Evolutionary conservation across 306 rosid genomes (phyloP).

Genomic region (Biancaea sappan): DNA sequence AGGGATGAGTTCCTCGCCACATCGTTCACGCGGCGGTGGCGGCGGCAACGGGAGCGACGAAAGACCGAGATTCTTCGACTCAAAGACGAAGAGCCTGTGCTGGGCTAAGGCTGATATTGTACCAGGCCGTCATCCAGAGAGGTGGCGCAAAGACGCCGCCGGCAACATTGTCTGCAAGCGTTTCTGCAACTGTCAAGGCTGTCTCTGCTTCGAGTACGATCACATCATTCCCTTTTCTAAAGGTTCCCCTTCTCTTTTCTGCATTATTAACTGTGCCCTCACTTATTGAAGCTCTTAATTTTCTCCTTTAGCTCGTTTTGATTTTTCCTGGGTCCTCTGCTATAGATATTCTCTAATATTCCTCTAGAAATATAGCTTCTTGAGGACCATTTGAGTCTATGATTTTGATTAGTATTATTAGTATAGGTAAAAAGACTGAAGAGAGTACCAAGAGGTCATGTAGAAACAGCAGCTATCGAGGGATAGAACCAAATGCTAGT

Average conservation of each 20-base stretch:
- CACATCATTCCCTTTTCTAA: constrained; percentile 88
- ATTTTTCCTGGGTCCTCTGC: neutral
- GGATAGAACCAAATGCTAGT: constrained; percentile 3
- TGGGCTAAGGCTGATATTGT: constrained; percentile 74
- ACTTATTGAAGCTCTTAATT: neutral
- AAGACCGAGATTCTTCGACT: constrained; percentile 70
- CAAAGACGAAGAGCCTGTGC: constrained; percentile 62
- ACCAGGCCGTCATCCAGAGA: constrained; percentile 88
- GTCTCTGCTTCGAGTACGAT: constrained; percentile 95
- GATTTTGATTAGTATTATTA: neutral
- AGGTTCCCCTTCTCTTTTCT: constrained; percentile 45
- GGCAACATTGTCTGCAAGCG: constrained; percentile 92
- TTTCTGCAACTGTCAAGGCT: constrained; percentile 83
- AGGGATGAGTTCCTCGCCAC: constrained; percentile 63
- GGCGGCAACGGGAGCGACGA: constrained; percentile 48
- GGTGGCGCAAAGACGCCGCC: constrained; percentile 97
- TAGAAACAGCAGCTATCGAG: neutral
- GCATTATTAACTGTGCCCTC: neutral
- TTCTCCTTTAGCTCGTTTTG: neutral
- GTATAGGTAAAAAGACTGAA: neutral
- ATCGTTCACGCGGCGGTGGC: constrained; percentile 51
- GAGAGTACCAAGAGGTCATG: constrained; percentile 1
- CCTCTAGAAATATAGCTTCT: neutral
- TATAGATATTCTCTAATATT: neutral
- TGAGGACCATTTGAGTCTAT: neutral